Conservation (phyloP, 2,329 filamentous ascomycete genomes). For the Hypomyces perniciosus region DNA sequence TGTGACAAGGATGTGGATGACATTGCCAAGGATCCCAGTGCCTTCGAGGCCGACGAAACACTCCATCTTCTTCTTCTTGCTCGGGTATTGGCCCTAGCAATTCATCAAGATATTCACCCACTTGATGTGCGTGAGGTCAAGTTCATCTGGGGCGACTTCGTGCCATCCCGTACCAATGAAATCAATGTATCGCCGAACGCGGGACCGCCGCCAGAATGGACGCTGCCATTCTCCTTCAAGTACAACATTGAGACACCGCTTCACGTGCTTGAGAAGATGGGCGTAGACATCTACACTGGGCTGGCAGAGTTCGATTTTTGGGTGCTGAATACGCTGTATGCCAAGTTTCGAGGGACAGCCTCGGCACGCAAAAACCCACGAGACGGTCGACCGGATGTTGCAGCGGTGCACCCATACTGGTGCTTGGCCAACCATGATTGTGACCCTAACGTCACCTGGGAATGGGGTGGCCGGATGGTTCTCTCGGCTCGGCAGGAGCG, state of each 20-base stretch:
- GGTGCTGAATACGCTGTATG: slow-evolving; percentile 86
- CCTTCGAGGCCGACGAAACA: slow-evolving; percentile 52
- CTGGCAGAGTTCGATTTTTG: slow-evolving; percentile 62
- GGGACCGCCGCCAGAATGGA: slow-evolving; percentile 55
- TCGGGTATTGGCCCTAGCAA: slow-evolving; percentile 57
- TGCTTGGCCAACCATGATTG: slow-evolving; percentile 96
- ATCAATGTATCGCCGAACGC: slow-evolving; percentile 48
- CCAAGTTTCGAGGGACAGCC: slow-evolving; percentile 89
- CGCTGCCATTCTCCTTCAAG: slow-evolving; percentile 71
- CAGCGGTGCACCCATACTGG: slow-evolving; percentile 92
- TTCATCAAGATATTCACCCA: slow-evolving; percentile 55
- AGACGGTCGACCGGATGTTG: slow-evolving; percentile 82
- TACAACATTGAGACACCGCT: slow-evolving; percentile 69
- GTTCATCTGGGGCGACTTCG: slow-evolving; percentile 66
- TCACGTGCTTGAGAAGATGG: slow-evolving; percentile 78
- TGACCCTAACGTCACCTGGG: slow-evolving; percentile 90
- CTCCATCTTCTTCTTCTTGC: slow-evolving; percentile 58
- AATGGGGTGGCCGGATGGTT: slow-evolving; percentile 77
- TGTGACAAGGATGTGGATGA: slow-evolving; percentile 62
- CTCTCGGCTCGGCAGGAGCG: slow-evolving; percentile 57
- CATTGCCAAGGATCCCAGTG: slow-evolving; percentile 58
- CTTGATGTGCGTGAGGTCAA: slow-evolving; percentile 59
- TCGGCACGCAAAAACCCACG: slow-evolving; percentile 72
- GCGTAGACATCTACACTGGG: slow-evolving; percentile 64
- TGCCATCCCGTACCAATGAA: slow-evolving; percentile 46